Base-by-base conservation (phyloP, 768 basidiomycete genomes). In the Brasilioporus rufonigricans region DNA sequence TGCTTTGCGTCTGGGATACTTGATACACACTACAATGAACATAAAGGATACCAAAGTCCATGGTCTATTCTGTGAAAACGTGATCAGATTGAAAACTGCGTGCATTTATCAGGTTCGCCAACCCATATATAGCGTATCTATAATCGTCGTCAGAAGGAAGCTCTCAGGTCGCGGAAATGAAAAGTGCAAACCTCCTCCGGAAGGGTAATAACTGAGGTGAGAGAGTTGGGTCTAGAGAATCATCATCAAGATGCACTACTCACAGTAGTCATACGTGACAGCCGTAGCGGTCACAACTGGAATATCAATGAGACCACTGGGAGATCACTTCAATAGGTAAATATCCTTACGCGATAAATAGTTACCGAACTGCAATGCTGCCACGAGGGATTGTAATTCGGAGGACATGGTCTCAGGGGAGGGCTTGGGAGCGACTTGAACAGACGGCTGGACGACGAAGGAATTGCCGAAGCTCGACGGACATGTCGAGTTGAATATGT, bases 91-190 rank as follows among this genome's bases (percentile, higher is more conserved):
- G 10, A 18, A 10, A 9, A 32, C 13, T 7, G 1, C 29, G 19
- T 35, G 6, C 11, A 44, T 51, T 39, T 27, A 16, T 8, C 19
- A 41, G 5, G 27, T 21, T 43, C 26, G 41, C 65, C 12, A 24
- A 67, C 65, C 65, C 63, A 66, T 5, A 66, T 32, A 27, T 48
- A 58, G 3, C 29, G 23, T 54, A 64, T 41, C 64, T 64, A 35
- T 7, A 9, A 24, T 29, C 9, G 7, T n/a, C 5, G 10, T 64
- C n/a, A 57, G 52, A 47, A 38, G 19, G 2, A 5, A 14, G 12
- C 9, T 33, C n/a, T n/a, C n/a, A n/a, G n/a, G n/a, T n/a, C n/a
- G n/a, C n/a, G 18, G 18, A 23, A 38, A 32, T 18, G 27, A 8
- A 12, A 36, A 19, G 32, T 12, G 21, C 1, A 47, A 36, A 66